phyloP scores from a whole-genome alignment of 2,329 filamentous ascomycete species.

The Mariannaea sp. region DNA sequence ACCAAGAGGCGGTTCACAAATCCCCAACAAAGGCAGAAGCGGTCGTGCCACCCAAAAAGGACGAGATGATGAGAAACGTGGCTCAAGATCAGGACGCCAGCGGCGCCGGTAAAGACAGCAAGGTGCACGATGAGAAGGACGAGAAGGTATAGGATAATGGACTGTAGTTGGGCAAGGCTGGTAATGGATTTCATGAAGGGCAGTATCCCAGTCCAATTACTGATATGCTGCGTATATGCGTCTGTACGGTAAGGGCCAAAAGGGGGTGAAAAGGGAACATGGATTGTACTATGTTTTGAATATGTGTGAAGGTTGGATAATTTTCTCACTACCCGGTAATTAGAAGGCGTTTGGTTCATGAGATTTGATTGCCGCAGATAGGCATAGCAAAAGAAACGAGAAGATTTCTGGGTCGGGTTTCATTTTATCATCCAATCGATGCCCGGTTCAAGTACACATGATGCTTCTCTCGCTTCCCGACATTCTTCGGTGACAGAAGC shows the following conservation, averaged over 20 bases:
- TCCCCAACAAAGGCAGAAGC: slow-evolving; percentile 22
- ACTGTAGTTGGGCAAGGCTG: no score
- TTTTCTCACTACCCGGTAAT: slow-evolving; percentile 8
- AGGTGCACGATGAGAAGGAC: slow-evolving; percentile 14
- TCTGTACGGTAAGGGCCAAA: slow-evolving; percentile 27
- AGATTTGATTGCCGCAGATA: slow-evolving; percentile 19
- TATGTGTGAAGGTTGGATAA: slow-evolving; percentile 10
- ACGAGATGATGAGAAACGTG: not conserved
- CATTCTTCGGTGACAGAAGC: no score
- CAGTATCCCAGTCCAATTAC: not conserved
- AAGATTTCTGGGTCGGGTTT: not conserved
- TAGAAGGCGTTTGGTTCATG: slow-evolving; percentile 33
- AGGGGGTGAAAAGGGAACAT: slow-evolving; percentile 3
- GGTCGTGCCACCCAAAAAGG: slow-evolving; percentile 18
- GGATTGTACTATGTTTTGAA: slow-evolving; percentile 5
- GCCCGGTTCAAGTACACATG: no score
- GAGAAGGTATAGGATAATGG: no score
- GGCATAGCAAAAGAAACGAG: slow-evolving; percentile 11
- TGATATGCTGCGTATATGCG: slow-evolving; percentile 17
- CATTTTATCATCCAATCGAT: no score
- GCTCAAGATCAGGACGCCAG: slow-evolving; percentile 15
- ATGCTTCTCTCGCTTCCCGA: no score
- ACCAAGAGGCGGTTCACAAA: not conserved
- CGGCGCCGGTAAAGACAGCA: slow-evolving; percentile 3
- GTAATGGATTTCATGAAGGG: not conserved